phyloP scores from a whole-genome alignment of 2,329 filamentous ascomycete genomes.

The Penicillium sp. region DNA sequence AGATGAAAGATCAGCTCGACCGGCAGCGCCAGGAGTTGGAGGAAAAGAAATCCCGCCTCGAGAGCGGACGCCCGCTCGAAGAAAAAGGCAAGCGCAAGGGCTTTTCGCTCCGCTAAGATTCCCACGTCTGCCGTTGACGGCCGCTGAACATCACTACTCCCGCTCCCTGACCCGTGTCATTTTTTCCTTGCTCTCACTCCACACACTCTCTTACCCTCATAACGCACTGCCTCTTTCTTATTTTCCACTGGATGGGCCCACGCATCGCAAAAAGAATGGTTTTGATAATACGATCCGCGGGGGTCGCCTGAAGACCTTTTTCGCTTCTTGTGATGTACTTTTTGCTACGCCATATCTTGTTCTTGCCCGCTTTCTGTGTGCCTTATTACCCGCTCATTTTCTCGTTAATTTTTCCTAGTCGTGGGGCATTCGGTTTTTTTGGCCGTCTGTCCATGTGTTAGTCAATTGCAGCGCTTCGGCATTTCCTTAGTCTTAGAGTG shows the following conservation, averaged over 20 bases:
- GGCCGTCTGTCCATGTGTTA: constrained; percentile 23
- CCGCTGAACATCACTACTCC: constrained; percentile 19
- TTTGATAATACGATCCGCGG: constrained; percentile 25
- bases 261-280: constrained; percentile 27
- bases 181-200: constrained; percentile 19
- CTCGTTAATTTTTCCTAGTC: constrained; percentile 20
- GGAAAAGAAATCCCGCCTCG: constrained; percentile 95
- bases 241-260: constrained; percentile 28
- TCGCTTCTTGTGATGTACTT: constrained; percentile 31
- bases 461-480: constrained; percentile 30
- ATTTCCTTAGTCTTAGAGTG: constrained; percentile 17
- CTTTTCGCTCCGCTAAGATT: constrained; percentile 87
- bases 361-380: constrained; percentile 28
- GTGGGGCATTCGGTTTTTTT: constrained; percentile 16
- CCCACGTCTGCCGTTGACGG: constrained; percentile 20
- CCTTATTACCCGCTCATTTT: constrained; percentile 30
- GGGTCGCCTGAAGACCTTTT: constrained; percentile 22
- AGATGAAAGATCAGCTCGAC: constrained; percentile 99
- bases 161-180: constrained; percentile 19
- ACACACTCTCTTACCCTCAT: constrained; percentile 26
- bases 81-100: constrained; percentile 99
- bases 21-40: constrained; percentile 91
- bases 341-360: constrained; percentile 30
- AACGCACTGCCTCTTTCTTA: constrained; percentile 17
- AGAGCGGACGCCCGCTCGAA: constrained; percentile 92